Base-by-base conservation (phyloP, 2,329 filamentous ascomycete species). In the Colletotrichum plurivorum region DNA sequence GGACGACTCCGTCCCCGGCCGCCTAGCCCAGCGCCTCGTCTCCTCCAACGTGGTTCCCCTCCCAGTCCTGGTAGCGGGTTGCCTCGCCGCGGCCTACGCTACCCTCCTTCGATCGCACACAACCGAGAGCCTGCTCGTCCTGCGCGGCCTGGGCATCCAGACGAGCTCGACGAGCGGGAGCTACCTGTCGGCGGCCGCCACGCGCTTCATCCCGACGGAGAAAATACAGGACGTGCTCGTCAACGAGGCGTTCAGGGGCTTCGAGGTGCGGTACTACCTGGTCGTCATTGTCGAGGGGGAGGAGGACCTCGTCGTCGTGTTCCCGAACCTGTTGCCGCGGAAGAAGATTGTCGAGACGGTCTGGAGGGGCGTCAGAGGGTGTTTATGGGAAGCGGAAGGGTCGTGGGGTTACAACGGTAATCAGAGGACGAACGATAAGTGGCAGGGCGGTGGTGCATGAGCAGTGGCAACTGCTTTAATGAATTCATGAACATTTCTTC, bases 171-270 rank as follows among this genome's bases (percentile, higher is more conserved):
- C 89, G 31, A 90, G 91, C 9, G 80, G 86, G 1, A 92, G 90
- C 9, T 94, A 93, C 75, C 84, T 95, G 43, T 78, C 80, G 4
- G 74, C 79, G 18, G 74, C 75, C 13, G 79, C 82, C 63, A 87
- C 87, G 75, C 81, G 87, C 64, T 87, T 91, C 79, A 98, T 99
- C 68, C 95, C 96, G 0, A 97, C 95, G 0, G 93, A 92, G 52
- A 91, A 94, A 80, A 97, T 99, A 67, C 93, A 93, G 77, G 96
- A 99, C 78, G 92, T 99, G 65, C 89, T 98, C 62, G 93, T 99
- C 58, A 94, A 98, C 78, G 96, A 99, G 84, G 96, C 95, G 4
- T 98, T 98, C 80, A 90, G 89, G 66, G 95, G 95, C 0, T 97
- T 98, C 76, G 94, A 95, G 81, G 94, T 98, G 43, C 85, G 92